Evolutionary conservation across 2,329 filamentous ascomycete genomes (phyloP).

Genomic region (Venturia effusa): DNA sequence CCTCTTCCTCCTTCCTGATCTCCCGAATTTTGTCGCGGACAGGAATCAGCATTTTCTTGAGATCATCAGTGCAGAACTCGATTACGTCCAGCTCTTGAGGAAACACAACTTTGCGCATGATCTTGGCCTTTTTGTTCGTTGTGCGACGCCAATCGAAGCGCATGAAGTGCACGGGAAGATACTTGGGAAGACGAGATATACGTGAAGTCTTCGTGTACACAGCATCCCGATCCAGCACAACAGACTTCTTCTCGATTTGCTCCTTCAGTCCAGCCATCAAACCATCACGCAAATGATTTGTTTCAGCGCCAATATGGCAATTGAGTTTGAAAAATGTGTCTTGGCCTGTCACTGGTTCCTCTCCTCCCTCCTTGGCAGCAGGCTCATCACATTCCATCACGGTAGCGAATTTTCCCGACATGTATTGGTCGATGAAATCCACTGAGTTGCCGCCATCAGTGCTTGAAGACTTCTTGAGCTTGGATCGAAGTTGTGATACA

Average conservation of each 20-base stretch:
- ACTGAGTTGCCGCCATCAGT: conserved; percentile 27
- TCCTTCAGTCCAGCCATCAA: conserved; percentile 73
- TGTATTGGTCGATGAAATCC: conserved; percentile 75
- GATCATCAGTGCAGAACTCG: conserved; percentile 88
- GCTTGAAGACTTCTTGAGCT: conserved; percentile 51
- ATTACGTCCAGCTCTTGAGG: conserved; percentile 85
- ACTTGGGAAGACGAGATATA: conserved; percentile 77
- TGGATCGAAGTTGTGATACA: conserved; percentile 68
- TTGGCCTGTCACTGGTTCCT: conserved; percentile 54
- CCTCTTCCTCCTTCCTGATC: conserved; percentile 87
- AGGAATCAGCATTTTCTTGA: conserved; percentile 72
- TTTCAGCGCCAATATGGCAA: conserved; percentile 82
- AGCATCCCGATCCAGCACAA: conserved; percentile 59
- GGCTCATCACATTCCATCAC: conserved; percentile 75
- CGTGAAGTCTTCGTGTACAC: conserved; percentile 84
- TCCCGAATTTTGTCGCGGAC: conserved; percentile 96
- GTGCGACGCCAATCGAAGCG: conserved; percentile 97
- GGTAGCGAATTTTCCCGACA: conserved; percentile 72
- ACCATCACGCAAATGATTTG: conserved; percentile 85
- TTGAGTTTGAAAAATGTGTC: conserved; percentile 87
- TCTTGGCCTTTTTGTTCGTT: conserved; percentile 97
- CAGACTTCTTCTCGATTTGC: conserved; percentile 82
- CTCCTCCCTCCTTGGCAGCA: conserved; percentile 61
- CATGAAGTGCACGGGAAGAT: conserved; percentile 93
- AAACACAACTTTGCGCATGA: conserved; percentile 97